Conservation (phyloP, 768 basidiomycete species). For the Kwoniella pini region DNA sequence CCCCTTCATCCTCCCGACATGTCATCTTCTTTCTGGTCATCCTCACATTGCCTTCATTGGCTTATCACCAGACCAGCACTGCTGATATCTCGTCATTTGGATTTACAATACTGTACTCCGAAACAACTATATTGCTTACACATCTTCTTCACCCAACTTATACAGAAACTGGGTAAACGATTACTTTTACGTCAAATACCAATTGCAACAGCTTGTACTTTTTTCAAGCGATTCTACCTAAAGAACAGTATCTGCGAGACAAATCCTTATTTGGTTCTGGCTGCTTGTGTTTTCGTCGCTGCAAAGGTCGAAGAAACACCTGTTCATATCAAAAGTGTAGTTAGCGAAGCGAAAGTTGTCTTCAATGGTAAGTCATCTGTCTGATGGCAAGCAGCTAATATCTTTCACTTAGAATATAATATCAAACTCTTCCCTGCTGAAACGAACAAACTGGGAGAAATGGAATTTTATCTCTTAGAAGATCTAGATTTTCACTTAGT, state of each 20-base stretch:
- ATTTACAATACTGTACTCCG: slow-evolving; percentile 75
- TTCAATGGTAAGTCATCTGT: slow-evolving; percentile 58
- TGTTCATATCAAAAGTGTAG: slow-evolving; percentile 87
- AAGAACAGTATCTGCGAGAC: slow-evolving; percentile 96
- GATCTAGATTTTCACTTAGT: slow-evolving; percentile 93
- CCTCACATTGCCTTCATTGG: slow-evolving; percentile 92
- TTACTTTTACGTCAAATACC: slow-evolving; percentile 81
- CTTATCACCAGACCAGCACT: slow-evolving; percentile 78
- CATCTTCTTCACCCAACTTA: slow-evolving; percentile 82
- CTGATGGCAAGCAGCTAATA: slow-evolving; percentile 28
- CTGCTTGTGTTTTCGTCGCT: slow-evolving; percentile 92
- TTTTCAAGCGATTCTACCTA: slow-evolving; percentile 94
- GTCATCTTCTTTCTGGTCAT: slow-evolving; percentile 76
- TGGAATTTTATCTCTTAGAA: slow-evolving; percentile 98
- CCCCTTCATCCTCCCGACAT: slow-evolving; percentile 16
- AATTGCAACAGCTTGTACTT: slow-evolving; percentile 89
- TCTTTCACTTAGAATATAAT: slow-evolving; percentile 60
- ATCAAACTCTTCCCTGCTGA: slow-evolving; percentile 81
- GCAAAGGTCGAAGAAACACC: slow-evolving; percentile 97
- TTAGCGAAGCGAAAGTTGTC: slow-evolving; percentile 73
- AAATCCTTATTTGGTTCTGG: slow-evolving; percentile 87
- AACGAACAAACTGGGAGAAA: slow-evolving; percentile 89
- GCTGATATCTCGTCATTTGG: slow-evolving; percentile 70
- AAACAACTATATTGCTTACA: slow-evolving; percentile 78
- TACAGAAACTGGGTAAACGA: slow-evolving; percentile 83